Percentiles rank a stretch among this genome's conserved stretches.
Conservation (phyloP, 2,329 filamentous ascomycete genomes). For the Metarhizium guizhouense region DNA sequence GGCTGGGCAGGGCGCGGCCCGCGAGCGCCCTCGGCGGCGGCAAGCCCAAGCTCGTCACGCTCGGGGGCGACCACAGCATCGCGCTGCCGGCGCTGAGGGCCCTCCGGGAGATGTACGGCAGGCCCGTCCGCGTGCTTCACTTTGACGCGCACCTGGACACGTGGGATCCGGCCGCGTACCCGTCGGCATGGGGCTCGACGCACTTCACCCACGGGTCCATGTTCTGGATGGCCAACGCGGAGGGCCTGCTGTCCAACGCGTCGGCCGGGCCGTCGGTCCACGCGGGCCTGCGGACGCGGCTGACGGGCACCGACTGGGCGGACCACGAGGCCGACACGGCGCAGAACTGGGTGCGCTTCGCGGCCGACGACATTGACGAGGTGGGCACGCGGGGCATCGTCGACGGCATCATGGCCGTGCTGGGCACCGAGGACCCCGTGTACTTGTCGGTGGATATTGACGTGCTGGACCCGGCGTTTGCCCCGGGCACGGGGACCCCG, state of each 20-base stretch:
- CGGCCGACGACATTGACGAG: conserved; percentile 79
- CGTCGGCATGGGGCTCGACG: conserved; percentile 57
- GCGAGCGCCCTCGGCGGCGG: conserved; percentile 19
- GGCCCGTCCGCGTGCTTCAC: conserved; percentile 60
- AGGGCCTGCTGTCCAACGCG: conserved; percentile 66
- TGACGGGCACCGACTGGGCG: conserved; percentile 54
- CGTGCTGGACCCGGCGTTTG: conserved; percentile 61
- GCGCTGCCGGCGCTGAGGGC: conserved; percentile 61
- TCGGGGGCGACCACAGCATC: conserved; percentile 67
- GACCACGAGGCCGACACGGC: conserved; percentile 64
- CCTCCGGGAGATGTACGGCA: conserved; percentile 51
- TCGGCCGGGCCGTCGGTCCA: conserved; percentile 68
- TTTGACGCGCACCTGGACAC: conserved; percentile 76
- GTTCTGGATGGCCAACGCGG: conserved; percentile 80
- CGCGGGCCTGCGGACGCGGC: conserved; percentile 70
- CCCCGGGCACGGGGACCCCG: conserved; percentile 75
- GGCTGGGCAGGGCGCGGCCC: conserved; percentile 46
- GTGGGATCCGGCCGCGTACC: conserved; percentile 76
- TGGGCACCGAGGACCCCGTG: conserved; percentile 69
- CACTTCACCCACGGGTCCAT: conserved; percentile 83
- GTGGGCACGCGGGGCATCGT: conserved; percentile 65
- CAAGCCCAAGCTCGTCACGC: conserved; percentile 52
- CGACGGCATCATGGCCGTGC: conserved; percentile 57
- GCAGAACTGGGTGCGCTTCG: conserved; percentile 73
- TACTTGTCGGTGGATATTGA: conserved; percentile 80